Conservation (phyloP, 202 grass and related monocot genomes). For the Carex sylvatica region DNA sequence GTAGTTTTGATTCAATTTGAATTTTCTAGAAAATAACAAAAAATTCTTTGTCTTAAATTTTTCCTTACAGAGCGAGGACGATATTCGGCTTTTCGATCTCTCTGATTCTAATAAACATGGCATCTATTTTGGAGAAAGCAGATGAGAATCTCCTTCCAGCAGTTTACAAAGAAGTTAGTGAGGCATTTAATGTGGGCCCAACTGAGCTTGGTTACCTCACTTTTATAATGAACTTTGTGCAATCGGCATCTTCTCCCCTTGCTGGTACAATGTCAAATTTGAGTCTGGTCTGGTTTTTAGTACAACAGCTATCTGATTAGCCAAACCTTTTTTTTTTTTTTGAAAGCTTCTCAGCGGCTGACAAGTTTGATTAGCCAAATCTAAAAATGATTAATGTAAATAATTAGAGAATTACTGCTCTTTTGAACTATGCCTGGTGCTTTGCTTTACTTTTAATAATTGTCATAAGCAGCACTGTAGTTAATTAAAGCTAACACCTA, state of each 20-base stretch:
- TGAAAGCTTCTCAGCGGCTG: no score
- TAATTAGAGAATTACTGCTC: background rate
- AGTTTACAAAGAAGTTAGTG: slow-evolving; percentile 96
- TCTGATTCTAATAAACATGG: slow-evolving; percentile 90
- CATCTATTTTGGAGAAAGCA: slow-evolving; percentile 86
- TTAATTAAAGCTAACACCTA: background rate
- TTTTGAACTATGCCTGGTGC: background rate
- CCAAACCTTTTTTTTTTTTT: no score
- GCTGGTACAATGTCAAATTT: slow-evolving; percentile 34
- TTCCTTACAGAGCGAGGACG: slow-evolving; percentile 62
- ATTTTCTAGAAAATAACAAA: slow-evolving; percentile 6
- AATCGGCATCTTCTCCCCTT: slow-evolving; percentile 74
- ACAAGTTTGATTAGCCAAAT: background rate
- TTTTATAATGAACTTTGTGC: slow-evolving; percentile 81
- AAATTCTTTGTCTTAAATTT: background rate
- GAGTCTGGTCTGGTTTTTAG: background rate
- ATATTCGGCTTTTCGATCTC: slow-evolving; percentile 88
- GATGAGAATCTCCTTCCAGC: slow-evolving; percentile 92
- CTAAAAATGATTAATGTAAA: background rate
- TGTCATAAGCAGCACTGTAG: background rate
- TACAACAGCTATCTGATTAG: slow-evolving; percentile 3
- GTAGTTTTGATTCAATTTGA: background rate
- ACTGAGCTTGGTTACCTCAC: slow-evolving; percentile 90
- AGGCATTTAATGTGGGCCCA: slow-evolving; percentile 71
- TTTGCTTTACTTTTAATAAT: background rate